Evolutionary conservation across 2,329 filamentous ascomycete genomes (phyloP), one percentile per base, ranked within the genome.

Genomic region (Fusarium protoensiforme): DNA sequence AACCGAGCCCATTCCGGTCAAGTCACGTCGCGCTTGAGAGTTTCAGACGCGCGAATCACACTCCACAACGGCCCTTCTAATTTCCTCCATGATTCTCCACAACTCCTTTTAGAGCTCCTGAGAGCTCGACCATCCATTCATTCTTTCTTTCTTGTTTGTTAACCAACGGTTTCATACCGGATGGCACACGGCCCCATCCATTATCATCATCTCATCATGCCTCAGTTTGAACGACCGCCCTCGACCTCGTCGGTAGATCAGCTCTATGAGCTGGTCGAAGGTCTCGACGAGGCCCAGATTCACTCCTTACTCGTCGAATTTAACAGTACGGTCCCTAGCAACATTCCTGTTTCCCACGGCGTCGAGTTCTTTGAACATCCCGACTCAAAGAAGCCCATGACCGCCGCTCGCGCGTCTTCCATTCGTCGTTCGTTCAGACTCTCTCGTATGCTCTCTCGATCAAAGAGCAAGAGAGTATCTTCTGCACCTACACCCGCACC

Each of bases 291-390:
- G 10, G 27, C 54, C 7, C 73, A 75, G 65, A 75, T 75, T 56
- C 68, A 75, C 63, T 59, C 73, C 16, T 20, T 75, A 9, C 64
- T 75, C 7, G 53, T 75, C 14, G 73, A 75, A 7, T 75, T 75
- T 33, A 75, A 75, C 61, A 74, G 74, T 20, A 75, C 73, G 16
- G 73, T 75, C 20, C 36, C 73, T 11, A 75, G 73, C 63, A 75
- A 75, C 36, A 58, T 75, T n/a, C 68, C 68, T 2, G 73, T 75
- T 22, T 74, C 73, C 14, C 73, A 75, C 39, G 73, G 67, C 31
- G 68, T 75, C 61, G 67, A 75, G 7, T 51, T 69, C 1, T 75
- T 75, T 24, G 73, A 75, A 18, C 71, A 74, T 14, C 73, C 60
- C 0, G 36, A 33, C 22, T 16, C 73, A 2, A 71, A 65, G 31